These are phyloP conservation scores for Smittium culicis DNA, from an alignment of 371 early-diverging fungal genomes.

Conservation along the genomic window DNA sequence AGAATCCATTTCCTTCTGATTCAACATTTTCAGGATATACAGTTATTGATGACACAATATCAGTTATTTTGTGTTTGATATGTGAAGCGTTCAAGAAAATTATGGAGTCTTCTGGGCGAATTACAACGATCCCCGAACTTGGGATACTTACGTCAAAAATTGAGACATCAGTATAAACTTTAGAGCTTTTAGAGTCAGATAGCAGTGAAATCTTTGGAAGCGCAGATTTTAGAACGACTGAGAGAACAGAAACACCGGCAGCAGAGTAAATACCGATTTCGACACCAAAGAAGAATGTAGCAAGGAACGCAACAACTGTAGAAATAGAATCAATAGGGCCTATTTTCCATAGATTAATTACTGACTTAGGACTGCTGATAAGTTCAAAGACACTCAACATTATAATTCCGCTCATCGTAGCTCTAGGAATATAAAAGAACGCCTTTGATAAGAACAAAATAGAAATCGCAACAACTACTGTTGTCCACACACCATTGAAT, in stretches of 20 bases:
- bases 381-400: conserved; percentile 35
- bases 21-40: conserved; percentile 1
- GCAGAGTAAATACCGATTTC: conserved; percentile 29
- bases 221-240: neutral
- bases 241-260: neutral
- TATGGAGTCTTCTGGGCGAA: conserved; percentile 5
- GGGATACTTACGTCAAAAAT: neutral
- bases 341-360: conserved; percentile 25
- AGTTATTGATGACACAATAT: neutral
- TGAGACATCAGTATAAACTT: neutral
- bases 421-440: conserved; percentile 66
- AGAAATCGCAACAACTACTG: conserved; percentile 53
- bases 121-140: conserved; percentile 3
- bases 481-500: conserved; percentile 54
- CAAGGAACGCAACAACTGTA: conserved; percentile 26
- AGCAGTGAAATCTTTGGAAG: neutral
- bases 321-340: conserved; percentile 29
- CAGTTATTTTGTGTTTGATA: conserved; percentile 1
- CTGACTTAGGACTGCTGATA: conserved; percentile 20
- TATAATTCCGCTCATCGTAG: conserved; percentile 63
- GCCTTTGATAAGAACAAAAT: conserved; percentile 63
- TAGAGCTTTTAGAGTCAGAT: neutral
- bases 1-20: neutral
- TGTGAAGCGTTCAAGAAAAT: conserved; percentile 7
- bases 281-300: conserved; percentile 27